Evolutionary conservation across 2,329 filamentous ascomycete species (phyloP), one percentile per base, ranked within the genome.

Genomic region (Bertia moriformis): DNA sequence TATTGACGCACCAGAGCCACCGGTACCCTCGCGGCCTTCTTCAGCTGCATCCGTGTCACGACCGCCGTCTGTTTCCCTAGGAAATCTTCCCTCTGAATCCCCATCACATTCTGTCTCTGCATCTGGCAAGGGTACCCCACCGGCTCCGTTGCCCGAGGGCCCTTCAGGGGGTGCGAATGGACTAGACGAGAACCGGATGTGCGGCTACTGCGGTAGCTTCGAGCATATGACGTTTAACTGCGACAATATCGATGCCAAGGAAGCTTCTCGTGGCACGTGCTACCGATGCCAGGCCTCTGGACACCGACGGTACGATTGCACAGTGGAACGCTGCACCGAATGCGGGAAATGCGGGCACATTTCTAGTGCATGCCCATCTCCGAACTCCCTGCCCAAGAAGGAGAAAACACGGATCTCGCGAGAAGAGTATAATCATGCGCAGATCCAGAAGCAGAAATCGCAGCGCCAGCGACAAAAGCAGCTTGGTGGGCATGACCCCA

Each of bases 261-360:
- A 52, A 22, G 51, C 51, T 12, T 49, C 51, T 20, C 50, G 53
- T 32, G 60, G 60, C 17, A 55, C 45, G 38, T 67, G 65, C 43
- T 52, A 49, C 43, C 55, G 65, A 41, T 68, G 65, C 41, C 53
- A 57, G 14, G 42, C 48, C 18, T 39, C 50, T 18, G 58, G 58
- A 4, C 64, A 67, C 44, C 54, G 44, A 4, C 57, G 53, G 27
- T 40, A 42, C 7, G 41, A 48, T 39, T 68, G 65, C 44, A 51
- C 46, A n/a, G 54, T 51, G 18, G 51, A 56, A 37, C 57, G 62
- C 32, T 68, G 65, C 40, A 27, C 55, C 15, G 51, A 57, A 39
- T 68, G 65, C 44, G 63, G 65, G 15, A 48, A 54, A 39, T 50
- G 62, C 36, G 65, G 63, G 3, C 65, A 68, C 48, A 27, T 42